Base-by-base conservation (phyloP, 202 grass and related monocot genomes). In the Setaria viridis region DNA sequence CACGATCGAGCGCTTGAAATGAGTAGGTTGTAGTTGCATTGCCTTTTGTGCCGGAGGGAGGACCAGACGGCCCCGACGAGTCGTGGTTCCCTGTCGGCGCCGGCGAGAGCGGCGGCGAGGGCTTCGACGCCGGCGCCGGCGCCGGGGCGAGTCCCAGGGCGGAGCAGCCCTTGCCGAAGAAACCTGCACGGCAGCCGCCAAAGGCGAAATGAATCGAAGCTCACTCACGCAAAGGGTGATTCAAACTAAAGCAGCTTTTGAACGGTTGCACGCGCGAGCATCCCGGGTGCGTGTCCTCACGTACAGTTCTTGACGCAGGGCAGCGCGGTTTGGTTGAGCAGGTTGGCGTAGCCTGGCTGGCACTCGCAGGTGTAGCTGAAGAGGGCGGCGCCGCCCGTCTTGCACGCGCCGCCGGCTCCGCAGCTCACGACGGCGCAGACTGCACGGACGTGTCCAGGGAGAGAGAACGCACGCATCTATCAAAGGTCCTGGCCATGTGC, bases 261-360 rank as follows among this genome's bases (percentile, higher is more conserved):
- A 45, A 45, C 42, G 8, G 7, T 9, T 45, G 43, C 43, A 4
- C 48, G 47, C 11, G 48, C 11, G 48, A 13, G 11, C 25, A 12
- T 4, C 2, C 2, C 34, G 5, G 25, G 2, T 25, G 25, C 58
- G 10, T 8, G 25, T 13, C 6, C 79, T 71, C 59, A 88, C 39
- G 39, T 41, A 41, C 86, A 88, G 74, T 30, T 13, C 2, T 72
- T 62, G 29, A 66, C 21, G 76, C 87, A 88, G 11, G 76, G 76
- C 6, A 88, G 6, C 3, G 11, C 0, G 63, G 87, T 58, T 29
- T 59, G 5, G 62, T 75, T 57, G 60, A 74, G 9, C 32, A 66
- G 0, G 59, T 89, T 85, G 69, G 6, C 9, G n/a, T 39, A 60
- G 77, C 82, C 87, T 11, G 39, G 60, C 1, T 39, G 19, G 81